Conservation (phyloP, 768 basidiomycete species). For the Scleroderma citrinum region DNA sequence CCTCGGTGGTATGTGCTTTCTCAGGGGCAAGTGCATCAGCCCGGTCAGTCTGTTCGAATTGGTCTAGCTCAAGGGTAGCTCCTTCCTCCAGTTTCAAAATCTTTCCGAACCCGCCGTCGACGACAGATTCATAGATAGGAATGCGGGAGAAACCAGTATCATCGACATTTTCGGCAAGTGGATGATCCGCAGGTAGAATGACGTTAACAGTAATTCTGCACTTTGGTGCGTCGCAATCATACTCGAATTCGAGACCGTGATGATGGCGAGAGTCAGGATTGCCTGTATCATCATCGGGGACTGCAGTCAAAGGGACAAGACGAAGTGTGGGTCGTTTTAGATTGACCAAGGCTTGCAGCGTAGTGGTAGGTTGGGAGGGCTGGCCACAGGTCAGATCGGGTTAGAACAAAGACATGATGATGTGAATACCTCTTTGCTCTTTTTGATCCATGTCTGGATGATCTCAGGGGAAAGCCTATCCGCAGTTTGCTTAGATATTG, state of each 20-base stretch:
- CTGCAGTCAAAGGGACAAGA: conserved; percentile 54
- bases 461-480: conserved; percentile 79
- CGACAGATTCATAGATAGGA: conserved; percentile 41
- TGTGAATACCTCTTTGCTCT: conserved; percentile 68
- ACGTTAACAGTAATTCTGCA: conserved; percentile 78
- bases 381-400: conserved; percentile 22
- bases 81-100: conserved; percentile 70
- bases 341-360: conserved; percentile 90
- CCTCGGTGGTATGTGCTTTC: conserved; percentile 3
- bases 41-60: conserved; percentile 46
- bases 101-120: conserved; percentile 81
- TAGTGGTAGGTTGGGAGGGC: conserved; percentile 83
- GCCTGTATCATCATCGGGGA: conserved; percentile 41
- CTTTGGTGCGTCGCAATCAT: conserved; percentile 85
- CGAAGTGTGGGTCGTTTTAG: conserved; percentile 86
- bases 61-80: conserved; percentile 72
- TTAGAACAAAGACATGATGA: conserved; percentile 1
- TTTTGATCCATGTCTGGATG: conserved; percentile 79
- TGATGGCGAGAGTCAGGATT: conserved; percentile 48
- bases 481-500: conserved; percentile 54
- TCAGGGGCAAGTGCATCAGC: conserved; percentile 9
- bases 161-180: conserved; percentile 40
- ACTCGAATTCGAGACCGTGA: conserved; percentile 86
- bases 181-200: conserved; percentile 59
- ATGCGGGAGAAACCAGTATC: conserved; percentile 23